These are phyloP conservation scores for Magnaporthiopsis poae DNA, from an alignment of 2,329 filamentous ascomycete species.

Conservation along the genomic window DNA sequence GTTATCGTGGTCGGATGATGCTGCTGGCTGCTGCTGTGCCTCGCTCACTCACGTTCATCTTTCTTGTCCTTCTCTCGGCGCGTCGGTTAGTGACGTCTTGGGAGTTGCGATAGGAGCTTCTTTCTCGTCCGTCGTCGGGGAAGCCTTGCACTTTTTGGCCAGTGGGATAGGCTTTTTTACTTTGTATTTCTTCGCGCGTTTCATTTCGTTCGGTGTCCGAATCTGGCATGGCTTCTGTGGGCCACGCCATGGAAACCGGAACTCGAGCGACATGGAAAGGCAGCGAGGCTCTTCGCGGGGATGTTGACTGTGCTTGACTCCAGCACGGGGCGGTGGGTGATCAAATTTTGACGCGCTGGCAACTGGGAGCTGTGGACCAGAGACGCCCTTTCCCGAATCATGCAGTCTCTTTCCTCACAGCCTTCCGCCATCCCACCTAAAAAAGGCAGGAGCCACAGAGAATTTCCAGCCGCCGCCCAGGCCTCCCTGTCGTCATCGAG, in stretches of 20 bases:
- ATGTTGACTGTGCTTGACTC: no score
- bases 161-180: not conserved
- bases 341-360: no score
- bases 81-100: not conserved
- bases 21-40: not conserved
- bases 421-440: not conserved
- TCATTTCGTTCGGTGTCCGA: not conserved
- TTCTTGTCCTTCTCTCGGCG: not conserved
- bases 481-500: not conserved
- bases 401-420: not conserved
- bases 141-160: not conserved
- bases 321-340: no score
- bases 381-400: no score
- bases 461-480: not conserved
- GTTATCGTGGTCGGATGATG: not conserved
- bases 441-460: not conserved
- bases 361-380: no score
- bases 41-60: not conserved
- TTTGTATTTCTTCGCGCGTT: not conserved
- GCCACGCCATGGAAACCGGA: not conserved
- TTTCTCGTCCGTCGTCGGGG: not conserved
- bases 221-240: not conserved
- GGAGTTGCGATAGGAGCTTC: not conserved
- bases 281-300: not conserved
- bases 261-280: not conserved